phyloP scores from a whole-genome alignment of 148 eudicot genomes.

The Dysphania ambrosioides region DNA sequence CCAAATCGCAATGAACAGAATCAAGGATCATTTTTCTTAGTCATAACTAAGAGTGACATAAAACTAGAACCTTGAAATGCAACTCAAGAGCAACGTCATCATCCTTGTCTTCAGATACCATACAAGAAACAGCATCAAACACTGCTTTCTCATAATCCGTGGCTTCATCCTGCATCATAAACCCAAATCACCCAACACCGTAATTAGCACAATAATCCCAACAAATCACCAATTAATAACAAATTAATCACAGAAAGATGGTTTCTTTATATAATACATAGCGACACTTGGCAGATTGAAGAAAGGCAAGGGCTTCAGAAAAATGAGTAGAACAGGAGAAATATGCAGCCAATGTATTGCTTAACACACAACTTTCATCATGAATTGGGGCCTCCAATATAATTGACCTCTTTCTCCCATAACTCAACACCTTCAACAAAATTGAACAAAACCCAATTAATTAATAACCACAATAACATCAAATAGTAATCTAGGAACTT shows the following conservation, averaged over 20 bases:
- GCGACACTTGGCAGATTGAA: constrained; percentile 55
- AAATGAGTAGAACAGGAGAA: constrained; percentile 33
- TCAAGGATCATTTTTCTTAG: no score
- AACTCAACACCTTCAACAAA: constrained; percentile 54
- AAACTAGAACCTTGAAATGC: constrained; percentile 55
- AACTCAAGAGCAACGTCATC: constrained; percentile 67
- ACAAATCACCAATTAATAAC: constrained; percentile 7
- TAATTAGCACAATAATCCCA: background rate
- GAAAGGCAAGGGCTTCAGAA: constrained; percentile 40
- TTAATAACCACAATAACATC: background rate
- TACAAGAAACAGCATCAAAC: constrained; percentile 52
- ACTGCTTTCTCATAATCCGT: constrained; percentile 79
- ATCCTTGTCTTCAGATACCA: constrained; percentile 64
- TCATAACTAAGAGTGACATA: no score
- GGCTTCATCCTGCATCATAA: constrained; percentile 52
- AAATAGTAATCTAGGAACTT: background rate
- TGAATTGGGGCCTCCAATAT: constrained; percentile 64
- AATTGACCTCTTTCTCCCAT: constrained; percentile 62
- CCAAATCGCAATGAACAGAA: no score
- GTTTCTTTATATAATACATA: constrained; percentile 35
- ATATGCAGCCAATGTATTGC: constrained; percentile 69
- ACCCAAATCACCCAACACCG: constrained; percentile 12
- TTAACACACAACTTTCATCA: constrained; percentile 72
- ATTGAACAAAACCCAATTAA: background rate
- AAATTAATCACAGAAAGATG: constrained; percentile 1